Evolutionary conservation across 2,329 filamentous ascomycete genomes (phyloP).

Genomic region (Diaporthe destruens): DNA sequence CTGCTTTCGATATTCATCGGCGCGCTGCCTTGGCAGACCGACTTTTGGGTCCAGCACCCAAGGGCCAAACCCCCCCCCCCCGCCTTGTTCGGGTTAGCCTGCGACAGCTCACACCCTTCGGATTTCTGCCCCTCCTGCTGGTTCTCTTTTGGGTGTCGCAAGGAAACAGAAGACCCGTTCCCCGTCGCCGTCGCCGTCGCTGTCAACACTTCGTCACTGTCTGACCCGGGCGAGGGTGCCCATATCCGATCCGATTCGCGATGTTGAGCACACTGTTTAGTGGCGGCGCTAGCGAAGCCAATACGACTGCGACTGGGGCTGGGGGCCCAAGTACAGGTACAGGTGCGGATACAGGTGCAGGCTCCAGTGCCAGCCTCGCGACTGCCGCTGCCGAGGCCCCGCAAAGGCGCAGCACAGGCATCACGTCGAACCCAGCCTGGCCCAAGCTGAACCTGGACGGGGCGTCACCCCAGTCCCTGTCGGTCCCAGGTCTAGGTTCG

Average conservation of each 20-base stretch:
- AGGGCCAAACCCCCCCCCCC: not conserved
- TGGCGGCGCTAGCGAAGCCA: conserved; percentile 32
- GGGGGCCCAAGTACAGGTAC: conserved; percentile 22
- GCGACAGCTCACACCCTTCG: not conserved
- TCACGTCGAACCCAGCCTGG: conserved; percentile 28
- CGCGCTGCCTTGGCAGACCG: conserved; percentile 6
- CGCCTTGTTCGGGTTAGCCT: not conserved
- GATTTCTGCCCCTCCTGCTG: not conserved
- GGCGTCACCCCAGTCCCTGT: conserved; percentile 39
- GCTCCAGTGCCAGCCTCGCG: conserved; percentile 26
- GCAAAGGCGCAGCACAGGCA: conserved; percentile 31
- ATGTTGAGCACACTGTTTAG: conserved; percentile 38
- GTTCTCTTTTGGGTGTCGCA: not conserved
- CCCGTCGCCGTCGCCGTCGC: not conserved
- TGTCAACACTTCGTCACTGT: not conserved
- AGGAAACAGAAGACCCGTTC: not conserved
- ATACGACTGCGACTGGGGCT: conserved; percentile 20
- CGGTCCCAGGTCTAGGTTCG: conserved; percentile 33
- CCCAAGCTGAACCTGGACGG: conserved; percentile 31
- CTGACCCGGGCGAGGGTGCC: conserved; percentile 10
- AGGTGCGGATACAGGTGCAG: conserved; percentile 23
- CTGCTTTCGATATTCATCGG: conserved; percentile 6
- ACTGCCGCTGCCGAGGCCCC: conserved; percentile 36
- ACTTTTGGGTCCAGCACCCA: conserved; percentile 3
- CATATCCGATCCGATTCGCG: conserved; percentile 36